phyloP scores from a whole-genome alignment of 1,284 basidiomycete species.

The Boletus sp. region DNA sequence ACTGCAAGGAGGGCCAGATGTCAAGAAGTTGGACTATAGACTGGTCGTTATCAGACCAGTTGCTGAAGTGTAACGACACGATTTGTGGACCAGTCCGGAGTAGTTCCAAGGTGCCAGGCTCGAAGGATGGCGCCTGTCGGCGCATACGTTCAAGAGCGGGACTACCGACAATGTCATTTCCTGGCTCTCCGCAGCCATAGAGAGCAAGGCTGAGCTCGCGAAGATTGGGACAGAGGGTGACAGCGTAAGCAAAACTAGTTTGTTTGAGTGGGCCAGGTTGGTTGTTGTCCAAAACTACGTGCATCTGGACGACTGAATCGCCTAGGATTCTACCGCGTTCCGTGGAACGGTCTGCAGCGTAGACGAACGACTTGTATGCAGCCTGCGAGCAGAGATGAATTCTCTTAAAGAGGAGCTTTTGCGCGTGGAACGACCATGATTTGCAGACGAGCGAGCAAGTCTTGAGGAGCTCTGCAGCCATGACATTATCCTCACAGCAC shows the following conservation, averaged over 20 bases:
- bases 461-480: slow-evolving; percentile 48
- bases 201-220: slow-evolving; percentile 57
- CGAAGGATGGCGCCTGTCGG: slow-evolving; percentile 57
- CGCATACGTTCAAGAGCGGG: slow-evolving; percentile 52
- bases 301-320: slow-evolving; percentile 55
- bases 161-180: slow-evolving; percentile 49
- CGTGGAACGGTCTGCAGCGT: slow-evolving; percentile 51
- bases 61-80: slow-evolving; percentile 60
- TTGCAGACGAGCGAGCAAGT: slow-evolving; percentile 64
- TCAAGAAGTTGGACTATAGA: slow-evolving; percentile 64
- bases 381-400: slow-evolving; percentile 56
- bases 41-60: slow-evolving; percentile 67
- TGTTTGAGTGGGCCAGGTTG: slow-evolving; percentile 62
- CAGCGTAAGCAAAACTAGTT: slow-evolving; percentile 57
- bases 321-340: slow-evolving; percentile 53
- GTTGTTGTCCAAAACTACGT: slow-evolving; percentile 63
- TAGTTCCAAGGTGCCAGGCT: slow-evolving; percentile 52
- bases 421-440: slow-evolving; percentile 62
- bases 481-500: slow-evolving; percentile 44
- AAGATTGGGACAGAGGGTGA: slow-evolving; percentile 61
- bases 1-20: slow-evolving; percentile 58
- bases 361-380: slow-evolving; percentile 56
- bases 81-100: slow-evolving; percentile 60
- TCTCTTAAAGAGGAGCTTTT: slow-evolving; percentile 63
- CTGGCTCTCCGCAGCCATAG: slow-evolving; percentile 57